Base-by-base conservation (phyloP, 306 rosid species). In the Luffa aegyptiaca region DNA sequence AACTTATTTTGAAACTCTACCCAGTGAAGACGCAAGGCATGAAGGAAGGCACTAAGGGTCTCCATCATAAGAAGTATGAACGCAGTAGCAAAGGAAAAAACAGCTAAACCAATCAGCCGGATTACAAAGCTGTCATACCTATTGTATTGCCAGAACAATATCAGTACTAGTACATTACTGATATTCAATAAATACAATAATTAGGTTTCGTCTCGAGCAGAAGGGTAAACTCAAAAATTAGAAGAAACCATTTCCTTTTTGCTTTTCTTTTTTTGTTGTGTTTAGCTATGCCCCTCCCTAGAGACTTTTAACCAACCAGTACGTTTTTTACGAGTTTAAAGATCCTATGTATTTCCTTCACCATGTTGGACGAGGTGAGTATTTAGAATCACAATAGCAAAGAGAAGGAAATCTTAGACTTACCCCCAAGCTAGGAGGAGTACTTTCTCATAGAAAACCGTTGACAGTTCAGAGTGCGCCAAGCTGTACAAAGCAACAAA, bases 1-100 rank as follows among this genome's bases (percentile, higher is more conserved):
- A 96, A 96, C 79, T 96, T 96, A 79, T 87, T 91, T 86, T 96
- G 99, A 86, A 90, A 96, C 84, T 96, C 99, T 53, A 96, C 97
- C 99, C 99, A 96, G 84, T 96, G 99, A 75, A 96, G 99, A 88
- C 99, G 97, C 84, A 96, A 78, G 84, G 99, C 98, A 79, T 96
- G 99, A 84, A 96, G 99, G 88, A 96, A 96, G 80, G 99, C 98
- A 76, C 99, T 91, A 5, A 96, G 92, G 37, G 96, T 88, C 89
- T 96, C 97, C 99, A 96, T 96, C 99, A 96, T 96, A 74, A 96
- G 98, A 44, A 96, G 90, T 85, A 96, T 93, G 84, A 96, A 96
- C 58, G 99, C 99, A 62, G 99, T 93, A 44, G 99, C 97, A 80
- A 96, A 96, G 71, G 99, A 87, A 69, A 96, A 96, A 78, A 96